Percentiles rank a stretch among this genome's conserved stretches.
Evolutionary conservation across 164 flowering plant genomes (phyloP).

Genomic region (Echeveria elegans): DNA sequence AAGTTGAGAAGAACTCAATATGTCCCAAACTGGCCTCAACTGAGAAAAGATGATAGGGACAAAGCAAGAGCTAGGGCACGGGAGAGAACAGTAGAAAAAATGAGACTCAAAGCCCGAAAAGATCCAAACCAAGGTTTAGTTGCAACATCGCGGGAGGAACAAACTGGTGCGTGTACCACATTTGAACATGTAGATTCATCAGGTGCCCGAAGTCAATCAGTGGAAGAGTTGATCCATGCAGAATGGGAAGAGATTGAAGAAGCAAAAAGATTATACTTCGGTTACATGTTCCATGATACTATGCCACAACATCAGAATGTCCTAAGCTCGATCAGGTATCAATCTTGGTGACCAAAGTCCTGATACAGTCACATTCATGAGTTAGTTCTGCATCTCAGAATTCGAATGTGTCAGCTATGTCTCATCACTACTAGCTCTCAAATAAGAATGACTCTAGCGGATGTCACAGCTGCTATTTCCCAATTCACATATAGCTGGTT

Average conservation of each 20-base stretch:
- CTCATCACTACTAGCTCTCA: neutral
- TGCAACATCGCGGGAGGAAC: neutral
- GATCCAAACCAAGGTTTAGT: neutral
- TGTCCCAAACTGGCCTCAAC: neutral
- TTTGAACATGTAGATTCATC: slow-evolving; percentile 1
- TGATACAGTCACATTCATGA: neutral
- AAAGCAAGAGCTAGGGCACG: slow-evolving; percentile 10
- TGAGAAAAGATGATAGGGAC: slow-evolving; percentile 6
- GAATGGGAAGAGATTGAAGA: neutral
- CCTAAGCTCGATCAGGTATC: neutral
- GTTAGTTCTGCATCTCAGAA: neutral
- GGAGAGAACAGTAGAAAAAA: slow-evolving; percentile 1
- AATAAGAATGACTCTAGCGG: neutral
- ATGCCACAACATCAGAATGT: neutral
- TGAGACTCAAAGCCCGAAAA: neutral
- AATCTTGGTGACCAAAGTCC: neutral
- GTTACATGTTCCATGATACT: neutral
- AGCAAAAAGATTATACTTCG: neutral
- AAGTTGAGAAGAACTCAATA: neutral
- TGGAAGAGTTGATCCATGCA: slow-evolving; percentile 4
- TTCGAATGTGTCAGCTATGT: neutral
- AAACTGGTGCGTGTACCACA: neutral
- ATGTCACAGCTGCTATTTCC: neutral
- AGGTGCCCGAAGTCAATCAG: slow-evolving; percentile 2
- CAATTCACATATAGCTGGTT: neutral